These are phyloP conservation scores for Xylaria sp. DNA, from an alignment of 2,329 filamentous ascomycete genomes.

Conservation along the genomic window DNA sequence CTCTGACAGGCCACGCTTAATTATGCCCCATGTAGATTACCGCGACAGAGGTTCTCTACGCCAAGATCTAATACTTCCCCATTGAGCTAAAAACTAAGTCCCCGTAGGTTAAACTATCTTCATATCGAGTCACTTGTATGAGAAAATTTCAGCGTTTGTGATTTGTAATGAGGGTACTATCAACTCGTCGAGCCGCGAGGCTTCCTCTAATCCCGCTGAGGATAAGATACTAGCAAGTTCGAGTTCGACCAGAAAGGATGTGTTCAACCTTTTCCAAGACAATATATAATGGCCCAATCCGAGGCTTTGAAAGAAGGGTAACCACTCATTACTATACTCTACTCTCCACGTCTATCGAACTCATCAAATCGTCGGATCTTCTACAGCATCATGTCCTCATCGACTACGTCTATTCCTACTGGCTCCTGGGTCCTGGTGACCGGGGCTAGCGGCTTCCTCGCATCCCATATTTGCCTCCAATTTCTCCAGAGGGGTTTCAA, in stretches of 20 bases:
- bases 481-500: slow-evolving; percentile 5
- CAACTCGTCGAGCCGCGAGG: background rate
- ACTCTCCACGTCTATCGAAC: background rate
- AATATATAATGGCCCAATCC: slow-evolving; percentile 4
- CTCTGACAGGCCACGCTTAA: background rate
- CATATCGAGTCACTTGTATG: background rate
- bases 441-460: slow-evolving; percentile 11
- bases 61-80: slow-evolving; percentile 7
- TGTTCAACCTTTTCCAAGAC: background rate
- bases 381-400: slow-evolving; percentile 11
- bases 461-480: slow-evolving; percentile 4
- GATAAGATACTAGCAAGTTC: background rate
- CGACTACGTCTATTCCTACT: slow-evolving; percentile 4
- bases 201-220: background rate
- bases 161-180: slow-evolving; percentile 3
- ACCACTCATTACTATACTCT: background rate
- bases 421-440: slow-evolving; percentile 16
- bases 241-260: background rate
- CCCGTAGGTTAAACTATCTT: background rate
- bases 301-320: background rate
- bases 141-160: background rate
- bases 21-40: background rate
- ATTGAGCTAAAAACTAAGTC: slow-evolving; percentile 5
- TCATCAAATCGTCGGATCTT: background rate
- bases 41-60: background rate